phyloP scores from a whole-genome alignment of 139 green algal species.

The Klebsormidium nitens region DNA sequence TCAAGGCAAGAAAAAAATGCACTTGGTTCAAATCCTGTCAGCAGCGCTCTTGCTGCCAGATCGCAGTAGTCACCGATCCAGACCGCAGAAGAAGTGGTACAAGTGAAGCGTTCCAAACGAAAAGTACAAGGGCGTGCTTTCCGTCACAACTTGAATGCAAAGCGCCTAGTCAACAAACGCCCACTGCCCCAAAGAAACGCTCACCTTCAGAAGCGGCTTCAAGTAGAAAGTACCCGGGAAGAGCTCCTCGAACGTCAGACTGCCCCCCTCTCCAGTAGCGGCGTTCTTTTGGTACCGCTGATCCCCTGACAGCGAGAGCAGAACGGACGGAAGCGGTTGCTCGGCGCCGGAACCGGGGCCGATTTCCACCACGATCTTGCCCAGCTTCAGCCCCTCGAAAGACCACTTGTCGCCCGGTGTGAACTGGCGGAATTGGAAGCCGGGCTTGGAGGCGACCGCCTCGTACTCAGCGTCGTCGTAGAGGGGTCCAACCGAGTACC shows the following conservation, averaged over 20 bases:
- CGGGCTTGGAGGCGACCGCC: not conserved
- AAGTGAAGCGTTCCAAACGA: no score
- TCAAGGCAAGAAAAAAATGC: no score
- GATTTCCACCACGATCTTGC: not conserved
- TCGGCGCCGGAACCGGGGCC: no score
- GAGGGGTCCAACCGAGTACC: not conserved
- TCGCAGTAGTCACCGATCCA: no score
- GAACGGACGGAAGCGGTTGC: not conserved
- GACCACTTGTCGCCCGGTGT: not conserved
- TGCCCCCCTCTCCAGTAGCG: not conserved
- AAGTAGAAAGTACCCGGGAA: not conserved
- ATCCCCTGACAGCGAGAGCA: slow-evolving; percentile 8
- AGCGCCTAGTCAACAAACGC: no score
- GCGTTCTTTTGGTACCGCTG: not conserved
- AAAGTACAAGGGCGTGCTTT: no score
- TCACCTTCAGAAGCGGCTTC: not conserved
- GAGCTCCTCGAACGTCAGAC: not conserved
- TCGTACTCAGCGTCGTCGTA: not conserved
- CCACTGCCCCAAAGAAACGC: not conserved
- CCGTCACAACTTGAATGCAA: no score
- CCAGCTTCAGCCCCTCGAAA: not conserved
- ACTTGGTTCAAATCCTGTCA: no score
- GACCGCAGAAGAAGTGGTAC: no score
- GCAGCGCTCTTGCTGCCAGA: no score
- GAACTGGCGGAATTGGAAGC: not conserved